Evolutionary conservation across 257 asterid genomes (phyloP), one percentile per base, ranked within the genome.

Genomic region (Osmanthus fragrans): DNA sequence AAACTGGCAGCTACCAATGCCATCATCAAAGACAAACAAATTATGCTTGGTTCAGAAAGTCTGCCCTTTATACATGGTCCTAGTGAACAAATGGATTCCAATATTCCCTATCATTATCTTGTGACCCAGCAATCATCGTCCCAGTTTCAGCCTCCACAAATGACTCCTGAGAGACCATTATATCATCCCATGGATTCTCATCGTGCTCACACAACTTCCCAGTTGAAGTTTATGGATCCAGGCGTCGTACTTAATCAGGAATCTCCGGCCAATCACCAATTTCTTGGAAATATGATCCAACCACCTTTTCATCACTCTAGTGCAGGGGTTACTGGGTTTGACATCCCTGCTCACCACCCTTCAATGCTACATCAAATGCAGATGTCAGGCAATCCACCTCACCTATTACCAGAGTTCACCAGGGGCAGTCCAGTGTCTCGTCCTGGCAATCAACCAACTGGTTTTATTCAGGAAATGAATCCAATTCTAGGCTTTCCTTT

Each of bases 301-400:
- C 94, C 96, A 60, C 81, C 89, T 76, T 86, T 90, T 74, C 90
- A 87, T 78, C 94, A 82, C 65, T 88, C 92, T 5, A 85, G 75
- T 80, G 87, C 86, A 34, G 83, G 92, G 83, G 83, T 85, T 73
- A 76, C 89, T 30, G 92, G 93, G 68, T 88, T 87, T 69, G 94
- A 92, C 67, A 79, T 83, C 82, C 84, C 92, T 73, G 74, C 90
- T 8, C 96, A 81, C 72, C 89, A 86, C 66, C 66, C 70, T 78
- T 77, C 90, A 69, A 71, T 83, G 81, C 74, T 88, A 80, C 92
- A 88, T 83, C 96, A 87, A 81, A 85, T 89, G 94, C 96, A 87
- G 79, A 87, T 90, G 83, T 73, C 90, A 21, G 89, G 92, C 29
- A 83, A 84, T 87, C 86, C 77, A 74, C 80, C 87, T 39, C 89